A percentile compares a stretch with the other conserved stretches of the same genome.
These are phyloP conservation scores for Barnettozyma populi DNA, from an alignment of 805 yeast genomes.

Conservation along the genomic window DNA sequence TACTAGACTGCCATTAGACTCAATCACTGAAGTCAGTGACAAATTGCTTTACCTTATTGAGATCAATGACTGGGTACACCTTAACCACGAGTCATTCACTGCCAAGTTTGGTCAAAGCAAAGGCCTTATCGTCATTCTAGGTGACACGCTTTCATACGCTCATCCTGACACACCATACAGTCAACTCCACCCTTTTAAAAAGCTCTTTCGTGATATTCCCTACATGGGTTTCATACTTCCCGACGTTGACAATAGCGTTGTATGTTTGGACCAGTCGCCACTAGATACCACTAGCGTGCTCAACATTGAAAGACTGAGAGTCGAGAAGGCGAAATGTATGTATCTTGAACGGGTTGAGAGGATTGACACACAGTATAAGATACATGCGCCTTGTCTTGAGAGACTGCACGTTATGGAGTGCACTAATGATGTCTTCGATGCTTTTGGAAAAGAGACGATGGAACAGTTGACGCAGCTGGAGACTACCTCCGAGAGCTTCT, in stretches of 20 bases:
- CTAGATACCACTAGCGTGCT: background rate
- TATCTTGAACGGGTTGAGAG: background rate
- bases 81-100: background rate
- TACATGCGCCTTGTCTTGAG: background rate
- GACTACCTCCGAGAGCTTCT: background rate
- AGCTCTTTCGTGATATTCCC: background rate
- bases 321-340: background rate
- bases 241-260: background rate
- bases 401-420: background rate
- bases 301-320: background rate
- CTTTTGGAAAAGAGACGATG: background rate
- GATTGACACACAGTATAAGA: background rate
- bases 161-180: background rate
- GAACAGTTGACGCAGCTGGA: background rate
- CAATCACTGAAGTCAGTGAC: background rate
- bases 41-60: background rate
- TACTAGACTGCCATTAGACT: background rate
- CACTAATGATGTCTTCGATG: constrained; percentile 1
- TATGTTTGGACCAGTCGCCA: background rate
- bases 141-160: background rate
- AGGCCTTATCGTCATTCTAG: background rate
- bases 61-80: background rate
- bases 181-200: background rate
- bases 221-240: background rate
- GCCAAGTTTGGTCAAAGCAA: background rate